These are phyloP conservation scores for Opeltia flavorubescens DNA, from an alignment of 495 filamentous ascomycete species.

Conservation along the genomic window DNA sequence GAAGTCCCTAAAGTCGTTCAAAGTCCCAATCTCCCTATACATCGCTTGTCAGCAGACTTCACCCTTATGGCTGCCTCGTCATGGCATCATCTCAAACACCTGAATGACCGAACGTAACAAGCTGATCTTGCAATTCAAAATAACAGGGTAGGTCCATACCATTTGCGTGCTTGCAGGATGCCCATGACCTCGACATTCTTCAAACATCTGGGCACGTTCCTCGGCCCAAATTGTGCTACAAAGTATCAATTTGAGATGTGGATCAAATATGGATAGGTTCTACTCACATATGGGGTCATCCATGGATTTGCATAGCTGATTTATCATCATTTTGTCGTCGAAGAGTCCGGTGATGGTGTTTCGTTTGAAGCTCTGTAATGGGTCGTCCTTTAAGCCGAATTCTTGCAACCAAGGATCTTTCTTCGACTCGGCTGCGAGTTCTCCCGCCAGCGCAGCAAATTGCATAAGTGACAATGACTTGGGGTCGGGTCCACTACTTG, in stretches of 20 bases:
- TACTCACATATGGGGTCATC: constrained; percentile 21
- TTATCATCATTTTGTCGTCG: constrained; percentile 29
- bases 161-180: constrained; percentile 29
- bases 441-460: too few species aligned
- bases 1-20: constrained; percentile 30
- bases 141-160: constrained; percentile 8
- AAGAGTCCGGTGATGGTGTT: constrained; percentile 19
- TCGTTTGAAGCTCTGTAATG: not conserved
- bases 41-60: not conserved
- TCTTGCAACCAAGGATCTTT: too few species aligned
- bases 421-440: too few species aligned
- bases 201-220: constrained; percentile 24
- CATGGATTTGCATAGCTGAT: constrained; percentile 28
- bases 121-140: not conserved
- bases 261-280: too few species aligned
- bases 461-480: too few species aligned
- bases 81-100: too few species aligned
- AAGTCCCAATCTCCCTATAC: constrained; percentile 17
- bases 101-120: too few species aligned
- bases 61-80: not conserved
- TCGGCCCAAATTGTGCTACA: constrained; percentile 25
- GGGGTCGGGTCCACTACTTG: too few species aligned
- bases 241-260: not conserved
- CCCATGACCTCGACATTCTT: constrained; percentile 27
- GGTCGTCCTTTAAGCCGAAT: too few species aligned